Percentiles rank a stretch among this genome's conserved stretches.
phyloP scores from a whole-genome alignment of 495 filamentous ascomycete species.

The Tetracladium marchalianum region DNA sequence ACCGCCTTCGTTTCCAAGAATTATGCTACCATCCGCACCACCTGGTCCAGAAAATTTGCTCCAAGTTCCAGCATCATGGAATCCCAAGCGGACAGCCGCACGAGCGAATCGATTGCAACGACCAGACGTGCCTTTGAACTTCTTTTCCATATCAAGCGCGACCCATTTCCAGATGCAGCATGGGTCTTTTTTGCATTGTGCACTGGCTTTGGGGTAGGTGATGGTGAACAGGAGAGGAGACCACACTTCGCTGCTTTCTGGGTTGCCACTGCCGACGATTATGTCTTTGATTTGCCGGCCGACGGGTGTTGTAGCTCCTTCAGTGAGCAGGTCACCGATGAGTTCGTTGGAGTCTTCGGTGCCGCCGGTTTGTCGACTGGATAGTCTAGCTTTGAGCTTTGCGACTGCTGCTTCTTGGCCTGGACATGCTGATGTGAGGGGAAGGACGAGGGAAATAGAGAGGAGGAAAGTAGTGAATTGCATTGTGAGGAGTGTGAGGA shows the following conservation, averaged over 20 bases:
- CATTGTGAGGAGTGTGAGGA: not conserved
- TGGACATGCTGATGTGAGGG: constrained; percentile 1
- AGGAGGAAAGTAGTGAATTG: constrained; percentile 3
- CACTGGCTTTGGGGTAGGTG: too few species aligned
- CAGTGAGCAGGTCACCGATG: constrained; percentile 6
- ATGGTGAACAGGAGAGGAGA: too few species aligned
- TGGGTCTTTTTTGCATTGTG: constrained; percentile 13
- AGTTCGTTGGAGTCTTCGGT: constrained; percentile 5
- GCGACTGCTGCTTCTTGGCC: not conserved
- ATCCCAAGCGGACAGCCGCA: constrained; percentile 24
- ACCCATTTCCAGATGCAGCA: constrained; percentile 35
- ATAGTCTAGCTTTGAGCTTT: not conserved
- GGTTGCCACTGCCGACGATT: not conserved
- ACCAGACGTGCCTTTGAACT: constrained; percentile 19
- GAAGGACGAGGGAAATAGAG: not conserved
- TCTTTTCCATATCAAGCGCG: constrained; percentile 23
- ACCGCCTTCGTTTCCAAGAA: constrained; percentile 19
- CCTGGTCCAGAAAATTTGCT: constrained; percentile 15
- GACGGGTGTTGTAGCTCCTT: constrained; percentile 1
- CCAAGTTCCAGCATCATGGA: constrained; percentile 29
- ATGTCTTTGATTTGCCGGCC: constrained; percentile 4
- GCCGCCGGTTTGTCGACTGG: not conserved
- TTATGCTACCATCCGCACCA: constrained; percentile 25
- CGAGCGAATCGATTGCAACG: constrained; percentile 18
- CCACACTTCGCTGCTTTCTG: not conserved